A percentile compares a stretch with the other conserved stretches of the same genome.
Evolutionary conservation across 352 stramenopile genomes (phyloP).

Genomic region (Phytophthora citricola): DNA sequence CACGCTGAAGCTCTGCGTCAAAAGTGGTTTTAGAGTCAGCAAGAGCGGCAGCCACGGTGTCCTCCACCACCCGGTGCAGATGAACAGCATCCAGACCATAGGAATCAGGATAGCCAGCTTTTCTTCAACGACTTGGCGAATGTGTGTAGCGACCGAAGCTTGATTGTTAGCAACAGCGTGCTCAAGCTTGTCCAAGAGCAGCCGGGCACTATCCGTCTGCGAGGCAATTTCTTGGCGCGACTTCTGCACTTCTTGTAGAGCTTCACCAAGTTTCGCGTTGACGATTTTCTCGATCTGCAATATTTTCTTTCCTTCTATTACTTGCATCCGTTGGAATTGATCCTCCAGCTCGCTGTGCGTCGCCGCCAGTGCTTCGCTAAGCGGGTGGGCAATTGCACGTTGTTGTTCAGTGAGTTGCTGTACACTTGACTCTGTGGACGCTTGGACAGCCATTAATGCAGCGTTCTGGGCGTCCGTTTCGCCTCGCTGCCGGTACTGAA

Average conservation of each 20-base stretch:
- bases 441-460: background rate
- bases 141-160: background rate
- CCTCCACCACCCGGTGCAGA: background rate
- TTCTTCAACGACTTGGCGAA: background rate
- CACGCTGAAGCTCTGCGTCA: background rate
- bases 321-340: background rate
- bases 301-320: background rate
- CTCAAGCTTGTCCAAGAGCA: background rate
- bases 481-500: background rate
- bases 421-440: background rate
- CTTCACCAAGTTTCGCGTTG: background rate
- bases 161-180: background rate
- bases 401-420: background rate
- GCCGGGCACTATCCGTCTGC: background rate
- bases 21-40: background rate
- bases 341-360: background rate
- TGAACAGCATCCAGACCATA: background rate
- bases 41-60: background rate
- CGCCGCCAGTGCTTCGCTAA: background rate
- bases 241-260: background rate
- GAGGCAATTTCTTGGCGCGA: background rate
- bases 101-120: background rate
- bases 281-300: background rate
- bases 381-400: background rate
- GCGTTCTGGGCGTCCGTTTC: background rate